Conservation (phyloP, 805 yeast genomes). For the Wickerhamomyces queroliae region DNA sequence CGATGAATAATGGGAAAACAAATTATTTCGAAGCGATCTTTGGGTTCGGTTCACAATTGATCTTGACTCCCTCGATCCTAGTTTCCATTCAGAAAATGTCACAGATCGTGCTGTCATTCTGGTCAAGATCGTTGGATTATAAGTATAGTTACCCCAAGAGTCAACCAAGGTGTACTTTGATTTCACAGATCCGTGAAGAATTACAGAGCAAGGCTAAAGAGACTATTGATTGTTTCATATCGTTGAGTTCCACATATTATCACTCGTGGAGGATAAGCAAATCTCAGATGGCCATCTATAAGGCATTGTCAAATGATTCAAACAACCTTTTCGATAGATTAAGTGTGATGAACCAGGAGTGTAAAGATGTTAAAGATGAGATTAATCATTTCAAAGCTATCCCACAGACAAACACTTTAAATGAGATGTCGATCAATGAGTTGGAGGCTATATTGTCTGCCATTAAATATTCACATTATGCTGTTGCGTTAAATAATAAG, state of each 20-base stretch:
- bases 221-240: constrained; percentile 29
- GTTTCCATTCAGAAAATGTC: constrained; percentile 16
- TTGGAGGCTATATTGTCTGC: not conserved
- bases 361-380: constrained; percentile 5
- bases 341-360: constrained; percentile 15
- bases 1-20: constrained; percentile 17
- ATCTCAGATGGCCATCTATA: constrained; percentile 37
- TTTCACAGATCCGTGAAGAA: constrained; percentile 16
- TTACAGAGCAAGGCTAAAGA: constrained; percentile 24
- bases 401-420: constrained; percentile 21
- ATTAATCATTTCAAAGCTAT: constrained; percentile 15
- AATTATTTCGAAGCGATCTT: constrained; percentile 21
- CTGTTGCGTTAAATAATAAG: not conserved
- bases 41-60: constrained; percentile 19
- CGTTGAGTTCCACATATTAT: constrained; percentile 48
- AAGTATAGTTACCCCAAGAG: constrained; percentile 16
- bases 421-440: constrained; percentile 6
- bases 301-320: constrained; percentile 26
- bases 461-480: not conserved
- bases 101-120: constrained; percentile 12
- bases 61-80: constrained; percentile 16
- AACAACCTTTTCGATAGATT: constrained; percentile 22
- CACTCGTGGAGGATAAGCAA: constrained; percentile 61
- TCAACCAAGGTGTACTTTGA: constrained; percentile 1
- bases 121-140: constrained; percentile 24